These are phyloP conservation scores for Vitis cinerea DNA, from an alignment of 164 flowering plant species.

Conservation along the genomic window DNA sequence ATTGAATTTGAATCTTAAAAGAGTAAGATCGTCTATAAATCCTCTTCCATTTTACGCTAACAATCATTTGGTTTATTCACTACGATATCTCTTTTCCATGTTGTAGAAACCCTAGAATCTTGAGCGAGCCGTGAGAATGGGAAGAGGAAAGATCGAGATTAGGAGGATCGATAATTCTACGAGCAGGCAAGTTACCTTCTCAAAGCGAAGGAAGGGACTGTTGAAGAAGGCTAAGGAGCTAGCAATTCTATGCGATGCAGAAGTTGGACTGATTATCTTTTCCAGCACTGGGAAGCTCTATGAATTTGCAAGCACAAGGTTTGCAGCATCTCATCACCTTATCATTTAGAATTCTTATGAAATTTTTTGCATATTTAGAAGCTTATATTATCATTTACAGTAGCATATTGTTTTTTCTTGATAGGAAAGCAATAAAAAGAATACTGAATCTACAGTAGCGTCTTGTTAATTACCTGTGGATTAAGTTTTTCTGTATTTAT, in stretches of 20 bases:
- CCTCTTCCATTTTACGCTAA: not conserved
- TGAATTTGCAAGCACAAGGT: conserved; percentile 73
- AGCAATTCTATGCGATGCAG: conserved; percentile 74
- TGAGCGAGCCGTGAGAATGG: conserved; percentile 33
- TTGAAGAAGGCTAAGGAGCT: conserved; percentile 80
- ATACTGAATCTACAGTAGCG: too few relatives aligned
- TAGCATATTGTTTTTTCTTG: too few relatives aligned
- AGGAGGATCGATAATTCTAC: conserved; percentile 68
- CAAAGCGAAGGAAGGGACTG: conserved; percentile 71
- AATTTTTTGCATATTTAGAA: not conserved
- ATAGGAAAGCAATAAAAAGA: too few relatives aligned
- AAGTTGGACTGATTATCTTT: conserved; percentile 74
- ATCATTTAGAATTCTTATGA: not conserved
- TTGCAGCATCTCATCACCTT: not conserved
- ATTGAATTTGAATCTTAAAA: too few relatives aligned
- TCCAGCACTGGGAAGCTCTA: conserved; percentile 77
- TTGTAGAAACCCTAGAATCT: conserved; percentile 8
- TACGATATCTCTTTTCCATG: not conserved
- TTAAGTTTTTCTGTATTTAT: too few relatives aligned
- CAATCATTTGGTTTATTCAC: not conserved
- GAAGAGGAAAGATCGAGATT: conserved; percentile 83
- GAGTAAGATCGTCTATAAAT: not conserved
- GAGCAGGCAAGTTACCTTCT: conserved; percentile 81
- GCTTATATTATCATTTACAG: not conserved
- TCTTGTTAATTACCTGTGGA: too few relatives aligned